phyloP scores from a whole-genome alignment of 2,329 filamentous ascomycete species.

The Nannizziopsis barbatae region DNA sequence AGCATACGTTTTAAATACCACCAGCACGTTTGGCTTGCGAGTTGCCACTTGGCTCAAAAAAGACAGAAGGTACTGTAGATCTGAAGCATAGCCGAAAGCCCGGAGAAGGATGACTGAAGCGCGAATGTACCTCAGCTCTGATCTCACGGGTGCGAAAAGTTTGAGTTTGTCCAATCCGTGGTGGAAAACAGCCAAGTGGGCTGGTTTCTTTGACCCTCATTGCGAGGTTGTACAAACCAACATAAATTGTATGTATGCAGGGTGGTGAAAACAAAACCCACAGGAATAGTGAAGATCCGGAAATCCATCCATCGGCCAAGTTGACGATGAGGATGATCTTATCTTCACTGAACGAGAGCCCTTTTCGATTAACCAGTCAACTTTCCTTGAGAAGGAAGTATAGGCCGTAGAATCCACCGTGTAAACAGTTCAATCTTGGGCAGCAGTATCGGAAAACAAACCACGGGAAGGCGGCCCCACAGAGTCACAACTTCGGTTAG shows the following conservation, averaged over 20 bases:
- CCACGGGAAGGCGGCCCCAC: slow-evolving; percentile 27
- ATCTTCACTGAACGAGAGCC: background rate
- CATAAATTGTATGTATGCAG: background rate
- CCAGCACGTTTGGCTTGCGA: no score
- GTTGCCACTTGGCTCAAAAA: no score
- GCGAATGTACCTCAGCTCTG: slow-evolving; percentile 18
- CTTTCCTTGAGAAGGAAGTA: background rate
- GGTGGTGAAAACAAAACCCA: background rate
- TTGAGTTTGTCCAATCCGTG: slow-evolving; percentile 4
- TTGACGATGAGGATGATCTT: slow-evolving; percentile 8
- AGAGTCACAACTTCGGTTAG: slow-evolving; percentile 23
- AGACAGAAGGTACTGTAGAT: no score
- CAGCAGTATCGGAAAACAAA: slow-evolving; percentile 48
- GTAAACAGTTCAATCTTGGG: slow-evolving; percentile 38
- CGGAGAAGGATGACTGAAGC: background rate
- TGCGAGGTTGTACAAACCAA: background rate
- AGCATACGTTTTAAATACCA: no score
- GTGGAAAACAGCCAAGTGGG: slow-evolving; percentile 8
- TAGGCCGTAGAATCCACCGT: background rate
- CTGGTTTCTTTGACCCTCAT: background rate
- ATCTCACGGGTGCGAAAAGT: slow-evolving; percentile 16
- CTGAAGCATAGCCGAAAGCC: background rate
- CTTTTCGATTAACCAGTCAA: background rate
- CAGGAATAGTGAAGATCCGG: background rate
- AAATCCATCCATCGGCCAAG: slow-evolving; percentile 3